Evolutionary conservation across 1,284 basidiomycete genomes (phyloP), one percentile per base, ranked within the genome.

Genomic region (Fomitopsis betulina): DNA sequence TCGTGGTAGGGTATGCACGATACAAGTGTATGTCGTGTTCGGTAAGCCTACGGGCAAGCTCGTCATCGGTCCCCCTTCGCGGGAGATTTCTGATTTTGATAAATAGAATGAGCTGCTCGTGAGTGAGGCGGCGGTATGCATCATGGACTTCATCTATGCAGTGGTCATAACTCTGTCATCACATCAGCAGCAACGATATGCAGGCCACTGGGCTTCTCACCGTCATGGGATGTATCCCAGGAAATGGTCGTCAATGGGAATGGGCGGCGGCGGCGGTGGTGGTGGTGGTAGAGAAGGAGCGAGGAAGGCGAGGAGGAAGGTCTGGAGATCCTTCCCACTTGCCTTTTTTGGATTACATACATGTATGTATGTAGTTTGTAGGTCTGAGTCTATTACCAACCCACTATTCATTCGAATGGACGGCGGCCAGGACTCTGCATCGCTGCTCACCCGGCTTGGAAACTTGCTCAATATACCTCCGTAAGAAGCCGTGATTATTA

Each of bases 21-120:
- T 90, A 91, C 15, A 80, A 82, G 64, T 87, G 82, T 55, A 87
- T 72, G 69, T 92, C 89, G 67, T 89, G 82, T 57, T 87, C 82
- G 3, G 86, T 81, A 21, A 92, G 80, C 25, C 88, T 79, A 12
- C 80, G 80, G 39, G 84, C 85, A 37, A 91, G 82, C 57, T 89
- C 87, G 53, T 67, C 55, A 62, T 85, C 76, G 47, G 80, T 76
- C 43, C 89, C 89, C 15, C 79, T 73, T 0, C 78, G 82, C 50
- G 86, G 82, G 12, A 92, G 75, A 56, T 79, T 83, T 60, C 89
- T 82, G 54, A 86, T 79, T 73, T 83, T 81, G 70, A 88, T 83
- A 69, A 92, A 92, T 58, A 92, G 79, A 38, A 85, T 71, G 60
- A 91, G 81, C 64, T 92, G 87, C 40, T 83, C 75, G 67, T 79